Evolutionary conservation across 1,284 basidiomycete genomes (phyloP).

Genomic region (Veloboletus limbatus): DNA sequence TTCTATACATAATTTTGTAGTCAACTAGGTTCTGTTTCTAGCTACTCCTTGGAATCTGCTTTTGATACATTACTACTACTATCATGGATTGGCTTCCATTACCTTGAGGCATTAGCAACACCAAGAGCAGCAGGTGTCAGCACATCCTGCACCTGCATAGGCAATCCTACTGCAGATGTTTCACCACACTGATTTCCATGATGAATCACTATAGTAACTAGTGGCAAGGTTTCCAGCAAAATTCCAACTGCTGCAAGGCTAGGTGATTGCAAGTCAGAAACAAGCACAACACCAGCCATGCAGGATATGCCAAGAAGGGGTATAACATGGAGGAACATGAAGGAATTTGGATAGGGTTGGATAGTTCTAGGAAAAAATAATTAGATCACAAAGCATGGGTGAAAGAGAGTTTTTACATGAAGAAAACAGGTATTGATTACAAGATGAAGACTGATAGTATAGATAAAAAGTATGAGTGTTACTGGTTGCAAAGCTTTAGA

Average conservation of each 20-base stretch:
- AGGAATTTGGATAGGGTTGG: slow-evolving; percentile 12
- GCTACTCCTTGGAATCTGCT: no score
- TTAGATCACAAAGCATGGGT: background rate
- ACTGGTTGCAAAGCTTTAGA: slow-evolving; percentile 9
- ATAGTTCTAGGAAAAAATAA: background rate
- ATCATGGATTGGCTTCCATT: background rate
- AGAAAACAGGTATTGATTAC: slow-evolving; percentile 8
- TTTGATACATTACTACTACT: background rate
- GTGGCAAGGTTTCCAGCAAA: slow-evolving; percentile 9
- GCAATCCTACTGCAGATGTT: background rate
- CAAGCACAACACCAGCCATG: slow-evolving; percentile 14
- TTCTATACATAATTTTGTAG: no score
- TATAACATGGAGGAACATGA: slow-evolving; percentile 18
- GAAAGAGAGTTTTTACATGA: slow-evolving; percentile 1
- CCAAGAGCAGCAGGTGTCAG: no score
- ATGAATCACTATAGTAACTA: slow-evolving; percentile 2
- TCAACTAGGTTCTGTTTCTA: no score
- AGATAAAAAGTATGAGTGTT: slow-evolving; percentile 18
- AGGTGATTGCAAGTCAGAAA: slow-evolving; percentile 7
- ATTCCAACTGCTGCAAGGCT: slow-evolving; percentile 6
- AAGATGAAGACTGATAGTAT: slow-evolving; percentile 21
- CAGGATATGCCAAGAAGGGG: slow-evolving; percentile 16
- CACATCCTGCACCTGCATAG: background rate
- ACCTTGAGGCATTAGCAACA: background rate
- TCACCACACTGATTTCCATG: background rate